A percentile compares a stretch with the other conserved stretches of the same genome.
Conservation (phyloP, 2,329 filamentous ascomycete species). For the Neocatenulostroma microsporum region DNA sequence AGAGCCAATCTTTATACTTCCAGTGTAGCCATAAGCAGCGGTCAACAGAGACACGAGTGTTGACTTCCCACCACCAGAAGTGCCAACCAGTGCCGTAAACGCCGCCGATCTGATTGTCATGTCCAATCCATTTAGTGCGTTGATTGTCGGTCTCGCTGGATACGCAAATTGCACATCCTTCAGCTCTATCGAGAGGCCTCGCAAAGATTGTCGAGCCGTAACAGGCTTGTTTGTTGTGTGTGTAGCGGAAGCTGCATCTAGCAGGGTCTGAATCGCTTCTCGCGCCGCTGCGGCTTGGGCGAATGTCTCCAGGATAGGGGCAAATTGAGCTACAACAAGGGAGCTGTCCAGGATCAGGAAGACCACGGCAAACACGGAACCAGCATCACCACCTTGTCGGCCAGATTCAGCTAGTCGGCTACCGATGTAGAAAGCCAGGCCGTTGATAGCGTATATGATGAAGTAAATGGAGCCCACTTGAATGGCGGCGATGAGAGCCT, state of each 20-base stretch:
- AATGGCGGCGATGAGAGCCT: constrained; percentile 33
- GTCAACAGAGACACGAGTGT: constrained; percentile 38
- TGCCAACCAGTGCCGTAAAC: constrained; percentile 40
- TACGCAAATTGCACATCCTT: constrained; percentile 37
- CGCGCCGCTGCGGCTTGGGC: constrained; percentile 47
- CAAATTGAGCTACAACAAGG: constrained; percentile 55
- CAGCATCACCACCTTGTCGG: constrained; percentile 31
- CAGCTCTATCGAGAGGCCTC: too few relatives aligned
- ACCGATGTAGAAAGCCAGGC: constrained; percentile 41
- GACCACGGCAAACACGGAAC: constrained; percentile 55
- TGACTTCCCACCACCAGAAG: constrained; percentile 39
- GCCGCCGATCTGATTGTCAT: constrained; percentile 32
- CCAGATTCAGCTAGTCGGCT: constrained; percentile 22
- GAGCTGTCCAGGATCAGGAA: constrained; percentile 58
- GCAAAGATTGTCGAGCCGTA: too few relatives aligned
- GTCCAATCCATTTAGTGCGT: constrained; percentile 33
- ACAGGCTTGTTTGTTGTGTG: too few relatives aligned
- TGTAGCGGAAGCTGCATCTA: too few relatives aligned
- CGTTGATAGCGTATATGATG: constrained; percentile 39
- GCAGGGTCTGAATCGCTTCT: constrained; percentile 37
- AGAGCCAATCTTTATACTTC: constrained; percentile 33
- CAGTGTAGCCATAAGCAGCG: constrained; percentile 36
- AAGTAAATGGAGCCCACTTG: constrained; percentile 40
- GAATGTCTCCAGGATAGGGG: constrained; percentile 53
- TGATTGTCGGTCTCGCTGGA: constrained; percentile 35